phyloP scores from a whole-genome alignment of 2,329 filamentous ascomycete species.

The Acrocalymma vagum region DNA sequence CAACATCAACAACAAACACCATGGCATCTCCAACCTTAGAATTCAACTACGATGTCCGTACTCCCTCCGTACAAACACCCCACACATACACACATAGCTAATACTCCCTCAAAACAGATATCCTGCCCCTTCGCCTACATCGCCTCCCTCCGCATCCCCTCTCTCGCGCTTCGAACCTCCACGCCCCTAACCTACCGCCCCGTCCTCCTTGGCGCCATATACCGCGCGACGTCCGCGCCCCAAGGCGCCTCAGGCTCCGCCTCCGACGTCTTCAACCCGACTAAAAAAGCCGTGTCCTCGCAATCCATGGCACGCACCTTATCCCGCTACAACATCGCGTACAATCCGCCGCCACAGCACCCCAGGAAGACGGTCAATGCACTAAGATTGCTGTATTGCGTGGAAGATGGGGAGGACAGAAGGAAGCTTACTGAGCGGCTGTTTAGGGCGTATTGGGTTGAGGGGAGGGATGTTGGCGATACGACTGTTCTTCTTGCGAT shows the following conservation, averaged over 20 bases:
- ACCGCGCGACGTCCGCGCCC: constrained; percentile 43
- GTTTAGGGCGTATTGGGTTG: constrained; percentile 44
- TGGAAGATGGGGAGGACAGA: constrained; percentile 26
- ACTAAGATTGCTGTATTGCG: constrained; percentile 35
- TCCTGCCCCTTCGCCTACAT: constrained; percentile 50
- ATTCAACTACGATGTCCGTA: constrained; percentile 37
- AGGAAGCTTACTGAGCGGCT: constrained; percentile 28
- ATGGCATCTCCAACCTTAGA: constrained; percentile 28
- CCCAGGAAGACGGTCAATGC: constrained; percentile 44
- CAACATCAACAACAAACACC: not conserved
- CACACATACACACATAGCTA: not conserved
- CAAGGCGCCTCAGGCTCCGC: constrained; percentile 46
- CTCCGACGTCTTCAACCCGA: constrained; percentile 43
- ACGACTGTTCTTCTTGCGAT: constrained; percentile 29
- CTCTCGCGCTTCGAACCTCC: constrained; percentile 36
- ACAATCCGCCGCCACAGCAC: constrained; percentile 41
- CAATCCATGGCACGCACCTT: constrained; percentile 41
- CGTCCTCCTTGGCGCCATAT: constrained; percentile 45
- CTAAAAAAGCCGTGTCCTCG: constrained; percentile 40
- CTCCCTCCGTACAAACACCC: not conserved
- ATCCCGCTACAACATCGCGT: constrained; percentile 35
- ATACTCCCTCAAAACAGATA: constrained; percentile 24
- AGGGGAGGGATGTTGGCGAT: constrained; percentile 36
- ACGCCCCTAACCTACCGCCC: constrained; percentile 36
- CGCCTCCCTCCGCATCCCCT: constrained; percentile 40